phyloP scores from a whole-genome alignment of 116 monocot genomes.

The Cymodocea nodosa region DNA sequence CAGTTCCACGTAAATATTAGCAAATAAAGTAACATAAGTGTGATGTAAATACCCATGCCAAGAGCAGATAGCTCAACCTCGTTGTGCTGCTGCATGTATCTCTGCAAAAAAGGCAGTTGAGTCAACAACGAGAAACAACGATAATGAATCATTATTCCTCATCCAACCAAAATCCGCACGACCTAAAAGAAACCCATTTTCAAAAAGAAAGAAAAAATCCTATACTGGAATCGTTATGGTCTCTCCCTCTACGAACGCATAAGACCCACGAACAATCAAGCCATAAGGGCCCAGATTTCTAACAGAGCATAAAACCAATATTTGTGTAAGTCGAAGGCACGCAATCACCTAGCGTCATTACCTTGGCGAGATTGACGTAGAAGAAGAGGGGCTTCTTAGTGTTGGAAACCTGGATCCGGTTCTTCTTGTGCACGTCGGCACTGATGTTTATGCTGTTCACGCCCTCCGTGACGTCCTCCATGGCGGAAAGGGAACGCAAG shows the following conservation, averaged over 20 bases:
- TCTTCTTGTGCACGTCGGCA: slow-evolving; percentile 47
- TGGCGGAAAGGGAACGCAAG: neutral
- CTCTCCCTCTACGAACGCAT: neutral
- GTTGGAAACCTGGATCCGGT: slow-evolving; percentile 89
- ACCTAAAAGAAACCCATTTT: too few relatives aligned
- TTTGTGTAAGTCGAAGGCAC: too few relatives aligned
- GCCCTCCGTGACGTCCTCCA: slow-evolving; percentile 28
- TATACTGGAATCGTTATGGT: too few relatives aligned
- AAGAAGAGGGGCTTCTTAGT: slow-evolving; percentile 96
- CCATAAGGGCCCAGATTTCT: neutral
- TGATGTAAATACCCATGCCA: slow-evolving; percentile 55
- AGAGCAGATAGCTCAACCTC: slow-evolving; percentile 86
- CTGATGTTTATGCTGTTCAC: slow-evolving; percentile 14
- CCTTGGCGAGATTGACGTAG: slow-evolving; percentile 97
- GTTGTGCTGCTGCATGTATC: slow-evolving; percentile 75
- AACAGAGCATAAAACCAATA: too few relatives aligned
- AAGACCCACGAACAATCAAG: neutral
- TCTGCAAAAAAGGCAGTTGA: slow-evolving; percentile 20
- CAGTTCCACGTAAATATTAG: too few relatives aligned
- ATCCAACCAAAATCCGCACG: too few relatives aligned
- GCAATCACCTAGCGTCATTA: slow-evolving; percentile 1
- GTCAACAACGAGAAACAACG: neutral
- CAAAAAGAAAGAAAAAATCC: too few relatives aligned
- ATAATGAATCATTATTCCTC: too few relatives aligned
- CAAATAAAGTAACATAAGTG: neutral